Conservation (phyloP, 2,329 filamentous ascomycete genomes). For the Penicillium aurantiogriseum region DNA sequence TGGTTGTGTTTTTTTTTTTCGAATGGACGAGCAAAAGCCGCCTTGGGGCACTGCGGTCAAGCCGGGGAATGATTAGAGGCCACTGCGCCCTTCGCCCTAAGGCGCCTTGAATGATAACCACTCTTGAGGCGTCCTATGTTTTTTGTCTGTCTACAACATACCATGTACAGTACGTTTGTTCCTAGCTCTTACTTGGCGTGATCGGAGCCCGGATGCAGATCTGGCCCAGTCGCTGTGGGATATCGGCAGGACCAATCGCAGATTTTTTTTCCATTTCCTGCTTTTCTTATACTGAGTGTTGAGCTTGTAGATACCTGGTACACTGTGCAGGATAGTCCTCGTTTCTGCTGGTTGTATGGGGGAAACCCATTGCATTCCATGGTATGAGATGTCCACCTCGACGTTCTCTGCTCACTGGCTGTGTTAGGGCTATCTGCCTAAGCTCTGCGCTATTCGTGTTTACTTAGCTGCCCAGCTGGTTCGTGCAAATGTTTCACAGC, state of each 20-base stretch:
- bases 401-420: too few relatives aligned
- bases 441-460: too few relatives aligned
- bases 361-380: neutral
- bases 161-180: constrained; percentile 40
- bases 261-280: constrained; percentile 12
- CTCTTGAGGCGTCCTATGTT: constrained; percentile 17
- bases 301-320: neutral
- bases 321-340: too few relatives aligned
- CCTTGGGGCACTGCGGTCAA: constrained; percentile 4
- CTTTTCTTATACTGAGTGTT: neutral
- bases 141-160: constrained; percentile 20
- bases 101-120: constrained; percentile 18
- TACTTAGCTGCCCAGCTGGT: too few relatives aligned
- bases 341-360: neutral
- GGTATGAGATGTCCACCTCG: neutral
- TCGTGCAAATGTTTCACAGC: too few relatives aligned
- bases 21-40: constrained; percentile 16
- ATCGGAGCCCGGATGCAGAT: constrained; percentile 18
- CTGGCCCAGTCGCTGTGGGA: constrained; percentile 18
- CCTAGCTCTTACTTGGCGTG: constrained; percentile 21
- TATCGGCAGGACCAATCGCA: constrained; percentile 20
- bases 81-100: neutral
- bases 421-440: too few relatives aligned
- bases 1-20: constrained; percentile 13
- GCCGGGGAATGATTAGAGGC: constrained; percentile 14